Base-by-base conservation (phyloP, 2,329 filamentous ascomycete genomes). In the Aureobasidium leucospermi region DNA sequence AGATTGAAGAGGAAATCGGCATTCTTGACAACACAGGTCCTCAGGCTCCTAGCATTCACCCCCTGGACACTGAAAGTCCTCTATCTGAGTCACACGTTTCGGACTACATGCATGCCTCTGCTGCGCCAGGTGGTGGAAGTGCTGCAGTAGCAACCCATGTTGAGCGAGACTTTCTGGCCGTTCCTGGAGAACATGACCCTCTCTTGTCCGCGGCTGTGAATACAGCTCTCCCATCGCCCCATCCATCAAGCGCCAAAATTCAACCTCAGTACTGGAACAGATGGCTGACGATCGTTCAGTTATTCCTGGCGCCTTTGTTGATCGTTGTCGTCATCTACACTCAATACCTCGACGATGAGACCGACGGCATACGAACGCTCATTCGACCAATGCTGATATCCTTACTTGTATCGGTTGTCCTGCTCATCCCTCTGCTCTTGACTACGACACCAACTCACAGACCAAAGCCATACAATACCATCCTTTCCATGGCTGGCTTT, bases 401-500 rank as follows among this genome's bases (percentile, higher is more conserved):
- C 13, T 67, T 79, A 6, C 63, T 76, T 2, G 72, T 73, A 46
- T 96, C 91, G 0, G 74, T 89, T 1, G 69, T 87, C 23, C 75
- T 88, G 45, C 79, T 96, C 45, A 80, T 75, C 0, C 69, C 87
- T 3, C 75, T 97, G 11, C 75, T 95, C 2, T 62, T 84, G 4
- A 85, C 85, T 19, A 95, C 92, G 0, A 83, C 81, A 0, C 80
- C 86, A 7, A 78, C 83, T 52, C 81, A 80, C 36, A 85, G 86
- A 32, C 88, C 89, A 0, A 84, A 81, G 63, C 39, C 61, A 23
- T 62, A 61, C 56, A 87, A 92, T 61, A 87, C 86, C 51, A 69
- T 93, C 28, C 80, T 97, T 47, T 96, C 91, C 69, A 90, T 96
- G 68, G 77, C 95, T 38, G 94, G 95, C 6, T 99, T 99, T 69